A percentile compares a stretch with the other conserved stretches of the same genome.
These are phyloP conservation scores for Talaromyces trachyspermus DNA, from an alignment of 495 filamentous ascomycete genomes.

Conservation along the genomic window DNA sequence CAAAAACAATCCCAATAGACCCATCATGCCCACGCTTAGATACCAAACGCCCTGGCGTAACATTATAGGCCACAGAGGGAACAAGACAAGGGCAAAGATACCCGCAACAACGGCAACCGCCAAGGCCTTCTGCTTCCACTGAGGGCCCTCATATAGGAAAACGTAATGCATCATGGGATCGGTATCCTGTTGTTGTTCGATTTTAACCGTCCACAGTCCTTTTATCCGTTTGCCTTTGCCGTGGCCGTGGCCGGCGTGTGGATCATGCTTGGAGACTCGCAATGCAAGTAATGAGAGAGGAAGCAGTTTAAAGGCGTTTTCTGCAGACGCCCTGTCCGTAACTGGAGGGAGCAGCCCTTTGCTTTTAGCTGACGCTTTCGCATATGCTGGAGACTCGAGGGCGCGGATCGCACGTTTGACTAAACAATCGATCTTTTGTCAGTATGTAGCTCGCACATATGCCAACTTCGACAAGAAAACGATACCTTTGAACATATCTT, in stretches of 20 bases:
- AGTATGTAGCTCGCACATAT: too few species aligned
- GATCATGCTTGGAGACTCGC: conserved; percentile 79
- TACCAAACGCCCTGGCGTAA: conserved; percentile 95
- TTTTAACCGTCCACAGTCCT: conserved; percentile 91
- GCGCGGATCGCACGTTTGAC: conserved; percentile 97
- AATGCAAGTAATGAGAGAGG: conserved; percentile 93
- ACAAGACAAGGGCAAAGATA: conserved; percentile 85
- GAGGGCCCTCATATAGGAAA: conserved; percentile 91
- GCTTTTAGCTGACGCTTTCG: conserved; percentile 71
- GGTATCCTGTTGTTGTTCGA: conserved; percentile 95
- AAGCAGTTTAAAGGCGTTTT: conserved; percentile 91
- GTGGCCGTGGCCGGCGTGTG: conserved; percentile 62
- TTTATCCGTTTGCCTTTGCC: conserved; percentile 83
- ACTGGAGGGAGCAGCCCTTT: conserved; percentile 84
- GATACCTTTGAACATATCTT: conserved; percentile 94
- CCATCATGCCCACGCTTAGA: conserved; percentile 88
- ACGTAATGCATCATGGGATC: conserved; percentile 88
- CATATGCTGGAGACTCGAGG: conserved; percentile 81
- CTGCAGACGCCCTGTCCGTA: conserved; percentile 74
- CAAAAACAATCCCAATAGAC: conserved; percentile 91
- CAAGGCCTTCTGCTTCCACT: conserved; percentile 89
- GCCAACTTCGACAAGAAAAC: too few species aligned
- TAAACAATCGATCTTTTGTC: conserved; percentile 23
- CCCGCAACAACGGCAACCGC: conserved; percentile 71
- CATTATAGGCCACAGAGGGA: conserved; percentile 92